These are phyloP conservation scores for Hyphodiscus sp. DNA, from an alignment of 2,329 filamentous ascomycete genomes.

Conservation along the genomic window DNA sequence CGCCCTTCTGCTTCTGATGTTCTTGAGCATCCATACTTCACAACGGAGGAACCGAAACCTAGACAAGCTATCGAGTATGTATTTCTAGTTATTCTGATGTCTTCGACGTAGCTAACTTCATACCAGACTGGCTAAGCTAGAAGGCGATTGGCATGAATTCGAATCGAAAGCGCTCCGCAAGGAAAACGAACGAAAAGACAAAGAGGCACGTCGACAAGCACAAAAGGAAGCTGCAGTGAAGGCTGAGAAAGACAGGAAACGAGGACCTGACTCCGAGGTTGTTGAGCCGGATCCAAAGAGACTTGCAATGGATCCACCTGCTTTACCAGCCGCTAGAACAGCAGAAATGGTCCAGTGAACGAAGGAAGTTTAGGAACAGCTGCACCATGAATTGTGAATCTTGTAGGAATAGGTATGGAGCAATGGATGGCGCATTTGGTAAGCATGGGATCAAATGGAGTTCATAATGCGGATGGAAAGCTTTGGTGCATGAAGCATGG, in stretches of 20 bases:
- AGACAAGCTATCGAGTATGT: constrained; percentile 76
- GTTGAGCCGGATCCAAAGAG: constrained; percentile 23
- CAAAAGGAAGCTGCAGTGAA: constrained; percentile 26
- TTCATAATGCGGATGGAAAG: not conserved
- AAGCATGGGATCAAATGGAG: not conserved
- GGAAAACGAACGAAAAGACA: constrained; percentile 68
- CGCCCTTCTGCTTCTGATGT: constrained; percentile 80
- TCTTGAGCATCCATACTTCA: constrained; percentile 83
- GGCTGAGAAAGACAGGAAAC: constrained; percentile 27
- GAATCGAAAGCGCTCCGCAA: constrained; percentile 92
- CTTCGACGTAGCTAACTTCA: not conserved
- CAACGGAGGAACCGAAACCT: constrained; percentile 68
- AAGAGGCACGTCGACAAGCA: constrained; percentile 27
- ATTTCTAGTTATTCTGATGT: constrained; percentile 1
- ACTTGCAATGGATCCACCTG: constrained; percentile 18
- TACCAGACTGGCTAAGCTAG: constrained; percentile 60
- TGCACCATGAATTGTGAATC: not conserved
- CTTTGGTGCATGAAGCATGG: not conserved
- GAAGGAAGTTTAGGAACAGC: not conserved
- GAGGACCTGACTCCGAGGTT: constrained; percentile 18
- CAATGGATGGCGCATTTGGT: not conserved
- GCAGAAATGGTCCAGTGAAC: constrained; percentile 4
- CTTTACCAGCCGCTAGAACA: constrained; percentile 6
- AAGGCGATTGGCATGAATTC: constrained; percentile 98
- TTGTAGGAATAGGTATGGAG: not conserved